These are phyloP conservation scores for Xylaria acuta DNA, from an alignment of 495 filamentous ascomycete species.

Conservation along the genomic window DNA sequence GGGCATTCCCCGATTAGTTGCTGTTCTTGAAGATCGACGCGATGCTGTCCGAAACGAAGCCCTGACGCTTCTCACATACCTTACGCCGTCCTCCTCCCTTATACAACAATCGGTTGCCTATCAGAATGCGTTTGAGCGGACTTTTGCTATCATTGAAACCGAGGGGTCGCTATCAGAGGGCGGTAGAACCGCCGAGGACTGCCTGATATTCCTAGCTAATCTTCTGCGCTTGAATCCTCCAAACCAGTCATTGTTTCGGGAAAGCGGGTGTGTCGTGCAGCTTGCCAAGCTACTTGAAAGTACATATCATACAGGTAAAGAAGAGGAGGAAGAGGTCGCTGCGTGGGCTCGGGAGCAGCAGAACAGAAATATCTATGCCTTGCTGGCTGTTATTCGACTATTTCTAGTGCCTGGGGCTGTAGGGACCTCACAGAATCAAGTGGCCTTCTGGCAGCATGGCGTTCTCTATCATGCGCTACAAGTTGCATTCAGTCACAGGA, in stretches of 20 bases:
- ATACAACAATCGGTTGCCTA: conserved; percentile 95
- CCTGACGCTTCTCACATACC: conserved; percentile 56
- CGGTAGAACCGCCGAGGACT: conserved; percentile 91
- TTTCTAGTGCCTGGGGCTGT: conserved; percentile 82
- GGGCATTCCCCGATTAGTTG: conserved; percentile 86
- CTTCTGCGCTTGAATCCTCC: conserved; percentile 86
- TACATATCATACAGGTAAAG: conserved; percentile 61
- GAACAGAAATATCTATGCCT: conserved; percentile 91
- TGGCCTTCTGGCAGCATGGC: conserved; percentile 80
- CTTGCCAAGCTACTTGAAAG: conserved; percentile 72
- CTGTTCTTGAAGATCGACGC: conserved; percentile 79
- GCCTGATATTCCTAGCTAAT: conserved; percentile 90
- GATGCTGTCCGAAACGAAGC: conserved; percentile 88
- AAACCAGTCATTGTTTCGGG: conserved; percentile 93
- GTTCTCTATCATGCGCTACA: conserved; percentile 82
- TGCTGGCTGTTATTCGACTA: conserved; percentile 82
- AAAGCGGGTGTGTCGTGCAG: conserved; percentile 82
- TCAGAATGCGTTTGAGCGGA: conserved; percentile 87
- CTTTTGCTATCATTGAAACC: conserved; percentile 79
- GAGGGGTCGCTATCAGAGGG: conserved; percentile 87
- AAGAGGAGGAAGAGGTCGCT: conserved; percentile 65
- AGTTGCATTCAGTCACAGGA: conserved; percentile 79
- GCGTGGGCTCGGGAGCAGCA: conserved; percentile 77
- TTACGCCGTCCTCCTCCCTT: conserved; percentile 61
- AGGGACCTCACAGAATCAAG: conserved; percentile 83